phyloP scores from a whole-genome alignment of 768 basidiomycete genomes.

The Amanita fuliginea region DNA sequence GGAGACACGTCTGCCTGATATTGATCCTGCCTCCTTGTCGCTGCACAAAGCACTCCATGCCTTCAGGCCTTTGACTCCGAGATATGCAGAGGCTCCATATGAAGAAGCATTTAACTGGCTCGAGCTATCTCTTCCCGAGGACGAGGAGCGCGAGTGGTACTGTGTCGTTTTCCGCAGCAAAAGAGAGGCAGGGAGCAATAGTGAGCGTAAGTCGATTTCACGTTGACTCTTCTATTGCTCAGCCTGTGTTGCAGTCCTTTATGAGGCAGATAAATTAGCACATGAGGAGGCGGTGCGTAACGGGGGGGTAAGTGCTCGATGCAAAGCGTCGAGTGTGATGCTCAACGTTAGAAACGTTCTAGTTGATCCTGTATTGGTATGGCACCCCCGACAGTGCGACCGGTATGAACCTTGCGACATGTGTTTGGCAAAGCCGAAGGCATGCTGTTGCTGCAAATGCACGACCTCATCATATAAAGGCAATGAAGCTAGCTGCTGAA shows the following conservation, averaged over 20 bases:
- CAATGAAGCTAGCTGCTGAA: conserved; percentile 67
- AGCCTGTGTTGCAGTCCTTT: conserved; percentile 41
- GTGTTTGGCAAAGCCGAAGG: conserved; percentile 87
- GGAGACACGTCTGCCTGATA: conserved; percentile 68
- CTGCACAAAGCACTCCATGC: conserved; percentile 78
- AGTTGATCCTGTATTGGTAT: conserved; percentile 93
- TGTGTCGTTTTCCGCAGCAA: conserved; percentile 83
- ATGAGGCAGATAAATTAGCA: conserved; percentile 77
- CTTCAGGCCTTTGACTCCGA: conserved; percentile 47
- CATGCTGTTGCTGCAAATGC: conserved; percentile 76
- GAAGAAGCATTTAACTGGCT: conserved; percentile 83
- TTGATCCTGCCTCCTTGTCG: conserved; percentile 76
- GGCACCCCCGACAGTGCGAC: conserved; percentile 68
- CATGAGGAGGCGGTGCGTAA: conserved; percentile 90
- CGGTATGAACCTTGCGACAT: conserved; percentile 86
- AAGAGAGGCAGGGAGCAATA: conserved; percentile 61
- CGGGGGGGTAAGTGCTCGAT: conserved; percentile 53
- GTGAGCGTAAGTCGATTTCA: conserved; percentile 35
- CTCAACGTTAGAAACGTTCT: not conserved
- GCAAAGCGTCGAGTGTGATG: not conserved
- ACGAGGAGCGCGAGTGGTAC: conserved; percentile 84
- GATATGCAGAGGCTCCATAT: conserved; percentile 62
- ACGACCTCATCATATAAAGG: conserved; percentile 69
- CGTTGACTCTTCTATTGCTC: conserved; percentile 1
- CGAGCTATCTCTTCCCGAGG: conserved; percentile 51